A percentile compares a stretch with the other conserved stretches of the same genome.
These are phyloP conservation scores for Yamadazyma mexicana DNA, from an alignment of 1,139 yeast species.

Conservation along the genomic window DNA sequence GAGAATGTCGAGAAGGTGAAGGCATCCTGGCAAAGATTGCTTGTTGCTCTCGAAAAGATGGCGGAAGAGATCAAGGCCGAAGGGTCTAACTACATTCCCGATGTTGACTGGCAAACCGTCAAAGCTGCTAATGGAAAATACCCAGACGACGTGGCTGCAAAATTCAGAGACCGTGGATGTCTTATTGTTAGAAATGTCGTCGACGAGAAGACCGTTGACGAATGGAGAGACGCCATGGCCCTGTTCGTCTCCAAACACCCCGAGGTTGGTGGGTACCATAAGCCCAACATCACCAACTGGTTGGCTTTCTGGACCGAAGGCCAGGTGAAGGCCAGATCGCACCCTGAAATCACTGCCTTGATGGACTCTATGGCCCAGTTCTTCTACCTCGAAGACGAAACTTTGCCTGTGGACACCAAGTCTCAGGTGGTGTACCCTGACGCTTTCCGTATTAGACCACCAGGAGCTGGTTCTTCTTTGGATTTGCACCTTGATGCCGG, in stretches of 20 bases:
- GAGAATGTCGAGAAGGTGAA: conserved; percentile 21
- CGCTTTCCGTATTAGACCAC: conserved; percentile 40
- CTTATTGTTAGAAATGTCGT: conserved; percentile 23
- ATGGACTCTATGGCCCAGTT: conserved; percentile 31
- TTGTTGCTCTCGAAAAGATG: conserved; percentile 19
- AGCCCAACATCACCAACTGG: conserved; percentile 28
- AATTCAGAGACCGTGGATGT: conserved; percentile 18
- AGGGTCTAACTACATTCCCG: conserved; percentile 19
- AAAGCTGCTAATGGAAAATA: conserved; percentile 14
- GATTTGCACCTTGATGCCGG: conserved; percentile 49
- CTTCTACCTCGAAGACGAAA: conserved; percentile 31
- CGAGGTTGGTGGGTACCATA: conserved; percentile 27
- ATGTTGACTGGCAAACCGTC: conserved; percentile 18
- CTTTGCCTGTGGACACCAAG: conserved; percentile 25
- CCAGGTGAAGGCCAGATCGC: conserved; percentile 42
- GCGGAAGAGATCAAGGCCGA: conserved; percentile 15
- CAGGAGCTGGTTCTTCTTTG: conserved; percentile 37
- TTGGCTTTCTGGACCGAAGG: conserved; percentile 45
- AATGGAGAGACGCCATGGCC: conserved; percentile 20
- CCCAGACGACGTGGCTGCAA: conserved; percentile 14
- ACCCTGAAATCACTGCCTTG: conserved; percentile 32
- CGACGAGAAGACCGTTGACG: conserved; percentile 15
- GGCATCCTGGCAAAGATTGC: conserved; percentile 23
- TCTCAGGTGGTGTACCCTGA: conserved; percentile 39
- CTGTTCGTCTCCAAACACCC: conserved; percentile 26